These are phyloP conservation scores for Phycomyces blakesleeanus DNA, from an alignment of 192 early-diverging fungal genomes.

Conservation along the genomic window DNA sequence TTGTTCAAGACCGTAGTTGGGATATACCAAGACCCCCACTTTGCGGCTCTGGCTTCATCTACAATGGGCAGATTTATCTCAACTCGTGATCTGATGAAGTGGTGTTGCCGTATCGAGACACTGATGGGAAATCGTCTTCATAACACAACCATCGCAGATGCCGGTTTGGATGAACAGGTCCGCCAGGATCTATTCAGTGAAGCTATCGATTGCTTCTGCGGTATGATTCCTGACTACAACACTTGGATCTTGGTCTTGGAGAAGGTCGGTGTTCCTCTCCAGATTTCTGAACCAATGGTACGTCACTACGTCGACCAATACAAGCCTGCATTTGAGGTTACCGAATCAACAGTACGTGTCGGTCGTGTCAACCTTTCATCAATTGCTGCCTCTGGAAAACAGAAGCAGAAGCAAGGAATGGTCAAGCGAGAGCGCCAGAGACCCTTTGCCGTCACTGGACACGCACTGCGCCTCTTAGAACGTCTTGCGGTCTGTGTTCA, in stretches of 20 bases:
- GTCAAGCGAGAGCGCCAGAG: slow-evolving; percentile 33
- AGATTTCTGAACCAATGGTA: slow-evolving; percentile 62
- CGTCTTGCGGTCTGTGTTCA: slow-evolving; percentile 77
- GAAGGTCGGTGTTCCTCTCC: slow-evolving; percentile 65
- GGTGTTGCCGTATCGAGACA: slow-evolving; percentile 73
- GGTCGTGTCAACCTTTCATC: slow-evolving; percentile 55
- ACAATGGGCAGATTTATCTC: slow-evolving; percentile 60
- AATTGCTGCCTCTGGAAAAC: slow-evolving; percentile 26
- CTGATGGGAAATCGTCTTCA: slow-evolving; percentile 35
- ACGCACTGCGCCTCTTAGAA: slow-evolving; percentile 79
- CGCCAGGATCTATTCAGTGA: slow-evolving; percentile 76
- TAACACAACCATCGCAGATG: background rate
- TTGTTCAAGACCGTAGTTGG: slow-evolving; percentile 47
- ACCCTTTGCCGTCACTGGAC: slow-evolving; percentile 87
- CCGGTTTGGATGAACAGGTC: slow-evolving; percentile 38
- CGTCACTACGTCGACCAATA: slow-evolving; percentile 69
- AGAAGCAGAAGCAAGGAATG: slow-evolving; percentile 25
- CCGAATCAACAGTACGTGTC: slow-evolving; percentile 39
- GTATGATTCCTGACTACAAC: slow-evolving; percentile 70
- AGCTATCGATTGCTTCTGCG: slow-evolving; percentile 83
- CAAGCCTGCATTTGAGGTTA: slow-evolving; percentile 52
- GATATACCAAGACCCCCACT: slow-evolving; percentile 45
- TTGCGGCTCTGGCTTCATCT: slow-evolving; percentile 40
- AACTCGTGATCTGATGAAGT: slow-evolving; percentile 87
- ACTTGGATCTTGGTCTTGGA: slow-evolving; percentile 59